phyloP scores from a whole-genome alignment of 108 stramenopile genomes.

The Conticribra weissflogii region DNA sequence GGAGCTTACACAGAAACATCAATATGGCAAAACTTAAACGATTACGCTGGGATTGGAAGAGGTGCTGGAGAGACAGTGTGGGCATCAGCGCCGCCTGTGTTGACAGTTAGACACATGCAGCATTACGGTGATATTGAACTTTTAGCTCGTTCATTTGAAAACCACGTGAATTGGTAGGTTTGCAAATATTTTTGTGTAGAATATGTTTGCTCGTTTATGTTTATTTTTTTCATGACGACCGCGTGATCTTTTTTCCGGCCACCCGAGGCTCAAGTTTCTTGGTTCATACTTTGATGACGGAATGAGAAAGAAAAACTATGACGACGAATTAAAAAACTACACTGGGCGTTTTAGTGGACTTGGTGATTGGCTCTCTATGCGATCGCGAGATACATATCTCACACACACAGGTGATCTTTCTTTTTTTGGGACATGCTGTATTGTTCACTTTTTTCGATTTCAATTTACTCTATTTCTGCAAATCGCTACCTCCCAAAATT shows the following conservation, averaged over 20 bases:
- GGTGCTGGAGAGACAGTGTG: constrained; percentile 48
- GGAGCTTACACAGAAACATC: constrained; percentile 51
- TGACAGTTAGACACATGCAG: constrained; percentile 47
- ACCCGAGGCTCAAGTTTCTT: constrained; percentile 39
- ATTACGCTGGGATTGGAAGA: constrained; percentile 41
- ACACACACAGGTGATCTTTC: no score
- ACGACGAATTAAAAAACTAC: constrained; percentile 30
- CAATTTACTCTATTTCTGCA: no score
- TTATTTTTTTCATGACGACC: no score
- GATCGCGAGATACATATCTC: constrained; percentile 29
- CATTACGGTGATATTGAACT: constrained; percentile 40
- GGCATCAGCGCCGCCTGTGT: constrained; percentile 44
- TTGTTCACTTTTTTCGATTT: no score
- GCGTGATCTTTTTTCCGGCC: no score
- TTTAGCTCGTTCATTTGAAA: constrained; percentile 7
- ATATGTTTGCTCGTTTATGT: no score
- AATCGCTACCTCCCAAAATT: no score
- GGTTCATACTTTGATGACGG: constrained; percentile 33
- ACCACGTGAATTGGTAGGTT: constrained; percentile 30
- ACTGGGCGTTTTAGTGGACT: constrained; percentile 34
- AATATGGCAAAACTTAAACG: constrained; percentile 46
- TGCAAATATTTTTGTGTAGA: no score
- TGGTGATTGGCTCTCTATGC: constrained; percentile 56
- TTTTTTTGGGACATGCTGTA: no score
- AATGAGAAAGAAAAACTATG: constrained; percentile 32